phyloP scores from a whole-genome alignment of 2,329 filamentous ascomycete species.

The Penicillium sp. region DNA sequence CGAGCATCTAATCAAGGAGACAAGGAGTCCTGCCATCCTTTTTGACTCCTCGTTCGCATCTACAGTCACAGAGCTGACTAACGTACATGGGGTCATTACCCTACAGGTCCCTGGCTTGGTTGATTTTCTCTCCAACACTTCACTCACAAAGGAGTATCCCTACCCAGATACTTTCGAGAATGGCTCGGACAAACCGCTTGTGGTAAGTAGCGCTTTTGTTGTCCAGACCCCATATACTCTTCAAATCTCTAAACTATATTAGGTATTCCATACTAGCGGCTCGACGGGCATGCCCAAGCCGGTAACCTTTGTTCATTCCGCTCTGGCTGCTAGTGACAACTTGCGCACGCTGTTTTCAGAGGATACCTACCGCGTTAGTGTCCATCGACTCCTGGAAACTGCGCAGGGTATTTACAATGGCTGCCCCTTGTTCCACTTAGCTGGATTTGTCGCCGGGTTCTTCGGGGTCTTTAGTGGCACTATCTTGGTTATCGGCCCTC shows the following conservation, averaged over 20 bases:
- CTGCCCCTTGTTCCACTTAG: conserved; percentile 17
- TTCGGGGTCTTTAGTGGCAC: conserved; percentile 5
- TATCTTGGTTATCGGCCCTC: conserved; percentile 1
- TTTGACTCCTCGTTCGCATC: conserved; percentile 5
- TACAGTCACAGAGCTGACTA: not conserved
- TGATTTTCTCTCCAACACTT: conserved; percentile 3
- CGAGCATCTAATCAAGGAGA: conserved; percentile 11
- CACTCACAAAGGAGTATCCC: not conserved
- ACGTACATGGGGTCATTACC: not conserved
- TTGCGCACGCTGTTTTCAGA: not conserved
- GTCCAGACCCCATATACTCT: not conserved
- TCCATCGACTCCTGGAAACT: not conserved
- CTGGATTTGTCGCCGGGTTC: not conserved
- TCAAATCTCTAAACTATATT: not conserved
- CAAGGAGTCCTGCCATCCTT: not conserved
- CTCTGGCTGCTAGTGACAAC: conserved; percentile 9
- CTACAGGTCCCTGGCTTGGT: conserved; percentile 5
- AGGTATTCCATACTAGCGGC: conserved; percentile 18
- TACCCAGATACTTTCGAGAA: conserved; percentile 3
- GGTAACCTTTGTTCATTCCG: conserved; percentile 10
- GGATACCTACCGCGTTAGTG: not conserved
- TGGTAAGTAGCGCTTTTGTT: not conserved
- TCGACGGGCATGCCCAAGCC: conserved; percentile 19
- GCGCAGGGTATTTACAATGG: conserved; percentile 3
- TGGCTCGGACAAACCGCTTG: conserved; percentile 7